Percentiles rank a stretch among this genome's conserved stretches.
Evolutionary conservation across 495 filamentous ascomycete genomes (phyloP).

Genomic region (Penicillium argentinense): DNA sequence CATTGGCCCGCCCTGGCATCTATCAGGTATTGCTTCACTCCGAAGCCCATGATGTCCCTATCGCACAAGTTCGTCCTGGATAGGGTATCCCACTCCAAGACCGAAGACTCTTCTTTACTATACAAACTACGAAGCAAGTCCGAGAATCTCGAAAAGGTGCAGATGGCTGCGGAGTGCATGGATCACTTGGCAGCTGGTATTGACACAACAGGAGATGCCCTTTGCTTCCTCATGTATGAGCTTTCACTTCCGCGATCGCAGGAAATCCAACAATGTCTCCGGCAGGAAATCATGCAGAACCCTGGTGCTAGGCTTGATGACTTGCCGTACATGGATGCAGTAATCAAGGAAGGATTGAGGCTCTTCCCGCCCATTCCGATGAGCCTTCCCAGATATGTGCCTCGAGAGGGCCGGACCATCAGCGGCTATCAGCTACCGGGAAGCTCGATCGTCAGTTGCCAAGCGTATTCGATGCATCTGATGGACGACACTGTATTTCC

Average conservation of each 20-base stretch:
- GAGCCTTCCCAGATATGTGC: neutral
- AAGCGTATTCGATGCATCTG: neutral
- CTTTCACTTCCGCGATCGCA: neutral
- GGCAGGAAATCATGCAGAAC: neutral
- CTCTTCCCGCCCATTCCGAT: neutral
- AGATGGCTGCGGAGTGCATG: neutral
- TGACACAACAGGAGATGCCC: neutral
- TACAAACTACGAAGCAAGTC: neutral
- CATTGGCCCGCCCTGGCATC: neutral
- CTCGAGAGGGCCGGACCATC: neutral
- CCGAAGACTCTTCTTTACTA: neutral
- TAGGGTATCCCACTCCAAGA: neutral
- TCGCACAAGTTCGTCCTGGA: neutral
- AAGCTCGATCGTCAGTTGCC: neutral
- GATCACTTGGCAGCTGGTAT: neutral
- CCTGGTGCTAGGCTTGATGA: neutral
- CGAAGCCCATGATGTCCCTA: neutral
- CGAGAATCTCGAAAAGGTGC: neutral
- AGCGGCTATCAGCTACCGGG: neutral
- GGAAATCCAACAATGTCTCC: neutral
- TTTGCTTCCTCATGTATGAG: neutral
- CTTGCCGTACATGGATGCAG: neutral
- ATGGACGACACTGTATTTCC: neutral
- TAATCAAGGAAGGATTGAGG: neutral
- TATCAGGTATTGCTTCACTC: neutral